Base-by-base conservation (phyloP, 2,329 filamentous ascomycete species). In the Hyphodiscus sp. region DNA sequence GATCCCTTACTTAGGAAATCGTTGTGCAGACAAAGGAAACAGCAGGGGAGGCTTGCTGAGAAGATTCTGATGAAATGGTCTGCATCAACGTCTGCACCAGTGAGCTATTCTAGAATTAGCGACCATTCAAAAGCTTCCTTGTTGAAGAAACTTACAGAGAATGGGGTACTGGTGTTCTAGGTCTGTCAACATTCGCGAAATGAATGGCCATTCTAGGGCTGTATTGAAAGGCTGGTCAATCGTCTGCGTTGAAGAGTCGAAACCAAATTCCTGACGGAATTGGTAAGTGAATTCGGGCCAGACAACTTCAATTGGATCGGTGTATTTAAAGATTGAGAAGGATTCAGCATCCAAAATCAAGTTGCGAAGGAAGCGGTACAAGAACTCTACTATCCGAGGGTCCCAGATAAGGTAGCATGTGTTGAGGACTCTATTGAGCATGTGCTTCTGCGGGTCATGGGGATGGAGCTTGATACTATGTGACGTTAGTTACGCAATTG, bases 181-280 rank as follows among this genome's bases (percentile, higher is more conserved):
- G 19, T 18, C 20, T 16, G 16, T n/a, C 19, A 55, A 23, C 18
- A 50, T 18, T 26, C 26, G 15, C 10, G 45, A 26, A 20, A 44
- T 26, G 3, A 20, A 15, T 18, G 19, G n/a, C 53, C 53, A 55
- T 30, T 55, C 53, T 10, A 11, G n/a, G 13, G 45, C 13, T 16
- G 49, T 38, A n/a, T 53, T 44, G 18, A 53, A 53, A 3, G 30
- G 6, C 18, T 41, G 41, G 1, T 53, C 42, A 13, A 44, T 26
- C 13, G 20, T 26, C 18, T 47, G 46, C 50, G 49, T 52, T 2
- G 45, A 20, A 18, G 54, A 30, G 38, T 61, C 45, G 13, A 57
- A 62, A n/a, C 38, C 33, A 20, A 63, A 65, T 41, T 65, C 63
- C 4, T 52, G 56, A 16, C 43, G 38, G 45, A 63, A 65, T 49